Base-by-base conservation (phyloP, 1,284 basidiomycete genomes). In the Irpex rosettiformis region DNA sequence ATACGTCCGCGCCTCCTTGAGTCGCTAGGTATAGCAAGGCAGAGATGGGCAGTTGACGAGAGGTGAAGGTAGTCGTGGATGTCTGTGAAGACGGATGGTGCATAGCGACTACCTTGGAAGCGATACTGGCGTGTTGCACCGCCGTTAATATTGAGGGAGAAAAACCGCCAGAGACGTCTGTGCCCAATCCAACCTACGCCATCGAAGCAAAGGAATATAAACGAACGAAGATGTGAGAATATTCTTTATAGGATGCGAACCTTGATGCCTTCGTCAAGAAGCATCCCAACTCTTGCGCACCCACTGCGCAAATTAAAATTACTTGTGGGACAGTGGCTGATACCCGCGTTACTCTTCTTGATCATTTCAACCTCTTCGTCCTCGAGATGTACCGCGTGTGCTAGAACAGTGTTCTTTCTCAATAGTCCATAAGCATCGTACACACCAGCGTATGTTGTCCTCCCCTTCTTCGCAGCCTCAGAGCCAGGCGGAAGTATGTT, bases 301-400 rank as follows among this genome's bases (percentile, higher is more conserved):
- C 96, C 96, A 62, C 91, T 94, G 43, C 88, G 82, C 58, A 98
- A 70, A 74, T 97, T 92, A 70, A 96, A 89, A 71, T 98, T 99
- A 67, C 90, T 94, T 33, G 88, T 90, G 16, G 96, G 96, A 70
- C 96, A 98, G 73, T 98, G 96, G 64, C 90, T 90, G 48, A 98
- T 79, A 10, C 96, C 96, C 2, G 91, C 87, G 3, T 80, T 76
- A 53, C 80, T 77, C 66, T 78, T 65, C 64, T 82, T 82, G 65
- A 99, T 84, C 51, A 97, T 74, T 27, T 80, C 75, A 58, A 96
- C 76, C 73, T 98, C 96, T 2, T 79, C 78, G 16, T 82, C 77
- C 33, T 83, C 82, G 33, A 99, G 78, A 73, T 94, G 90, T 13
- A 94, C 83, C n/a, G 85, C 94, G 71, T 98, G 96, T 1, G 56